Evolutionary conservation across 352 stramenopile species (phyloP).

Genomic region (Pythium aphanidermatum): DNA sequence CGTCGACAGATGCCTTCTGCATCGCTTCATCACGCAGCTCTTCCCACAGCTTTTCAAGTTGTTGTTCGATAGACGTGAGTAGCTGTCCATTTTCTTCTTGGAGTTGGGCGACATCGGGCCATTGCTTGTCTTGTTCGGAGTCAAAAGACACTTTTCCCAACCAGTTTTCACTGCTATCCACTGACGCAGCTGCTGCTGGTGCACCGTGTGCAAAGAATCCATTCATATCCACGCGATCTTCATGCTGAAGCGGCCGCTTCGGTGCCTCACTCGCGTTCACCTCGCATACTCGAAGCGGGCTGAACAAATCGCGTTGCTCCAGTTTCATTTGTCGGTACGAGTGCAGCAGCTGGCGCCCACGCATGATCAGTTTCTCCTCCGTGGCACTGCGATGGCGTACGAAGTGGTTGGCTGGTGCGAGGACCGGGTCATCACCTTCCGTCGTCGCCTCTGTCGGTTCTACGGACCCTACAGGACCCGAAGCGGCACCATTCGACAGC

Average conservation of each 20-base stretch:
- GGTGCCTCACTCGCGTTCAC: too few relatives aligned
- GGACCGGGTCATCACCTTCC: not conserved
- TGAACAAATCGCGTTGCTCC: constrained; percentile 18
- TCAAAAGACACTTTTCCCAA: too few relatives aligned
- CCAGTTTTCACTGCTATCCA: constrained; percentile 15
- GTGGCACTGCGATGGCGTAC: constrained; percentile 4
- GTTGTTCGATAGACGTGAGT: not conserved
- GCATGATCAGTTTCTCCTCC: constrained; percentile 37
- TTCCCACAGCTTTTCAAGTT: constrained; percentile 22
- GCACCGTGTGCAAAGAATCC: not conserved
- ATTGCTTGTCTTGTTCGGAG: too few relatives aligned
- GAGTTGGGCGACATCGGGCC: not conserved
- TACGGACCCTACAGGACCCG: constrained; percentile 2
- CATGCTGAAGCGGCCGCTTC: too few relatives aligned
- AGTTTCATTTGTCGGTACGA: constrained; percentile 41
- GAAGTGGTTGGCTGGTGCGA: not conserved
- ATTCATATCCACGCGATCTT: not conserved
- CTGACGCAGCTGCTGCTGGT: constrained; percentile 1
- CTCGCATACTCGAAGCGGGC: too few relatives aligned
- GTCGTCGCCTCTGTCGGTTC: not conserved
- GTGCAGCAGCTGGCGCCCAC: constrained; percentile 33
- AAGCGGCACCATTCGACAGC: constrained; percentile 16
- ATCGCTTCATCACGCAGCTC: constrained; percentile 22
- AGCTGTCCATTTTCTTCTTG: not conserved
- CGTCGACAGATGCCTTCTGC: constrained; percentile 16